Evolutionary conservation across 2,329 filamentous ascomycete species (phyloP).

Genomic region (Magnaporthiopsis rhizophila): DNA sequence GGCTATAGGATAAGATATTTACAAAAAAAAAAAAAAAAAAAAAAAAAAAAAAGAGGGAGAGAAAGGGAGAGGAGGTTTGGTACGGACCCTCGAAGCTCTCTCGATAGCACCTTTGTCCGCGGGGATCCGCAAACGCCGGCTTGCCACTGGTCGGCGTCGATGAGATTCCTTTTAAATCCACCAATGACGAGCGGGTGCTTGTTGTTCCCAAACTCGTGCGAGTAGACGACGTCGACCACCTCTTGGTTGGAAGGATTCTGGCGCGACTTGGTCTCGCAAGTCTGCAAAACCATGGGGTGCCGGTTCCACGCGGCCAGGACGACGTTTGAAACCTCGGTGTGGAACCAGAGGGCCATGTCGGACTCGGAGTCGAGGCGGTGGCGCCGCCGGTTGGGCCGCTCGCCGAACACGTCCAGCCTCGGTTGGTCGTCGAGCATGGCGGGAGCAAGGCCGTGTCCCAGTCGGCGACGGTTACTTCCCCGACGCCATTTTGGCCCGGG

Average conservation of each 20-base stretch:
- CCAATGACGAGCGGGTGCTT: slow-evolving; percentile 5
- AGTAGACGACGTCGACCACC: too few relatives aligned
- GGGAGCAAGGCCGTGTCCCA: slow-evolving; percentile 3
- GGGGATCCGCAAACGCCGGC: too few relatives aligned
- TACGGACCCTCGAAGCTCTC: too few relatives aligned
- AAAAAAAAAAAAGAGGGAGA: too few relatives aligned
- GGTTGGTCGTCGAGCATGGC: slow-evolving; percentile 6
- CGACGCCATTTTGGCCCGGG: too few relatives aligned
- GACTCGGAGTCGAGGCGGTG: slow-evolving; percentile 7
- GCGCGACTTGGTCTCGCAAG: neutral
- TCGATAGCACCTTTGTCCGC: too few relatives aligned
- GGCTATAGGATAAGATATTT: too few relatives aligned
- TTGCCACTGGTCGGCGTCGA: neutral
- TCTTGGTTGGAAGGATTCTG: too few relatives aligned
- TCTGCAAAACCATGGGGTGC: slow-evolving; percentile 1
- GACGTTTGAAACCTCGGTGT: slow-evolving; percentile 9
- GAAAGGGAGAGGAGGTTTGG: too few relatives aligned
- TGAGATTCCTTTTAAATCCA: slow-evolving; percentile 7
- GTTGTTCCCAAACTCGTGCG: too few relatives aligned
- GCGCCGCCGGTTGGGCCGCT: neutral
- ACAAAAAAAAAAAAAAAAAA: too few relatives aligned
- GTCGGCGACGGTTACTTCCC: too few relatives aligned
- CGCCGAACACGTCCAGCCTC: slow-evolving; percentile 1
- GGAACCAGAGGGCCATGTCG: slow-evolving; percentile 7
- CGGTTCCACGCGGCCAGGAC: slow-evolving; percentile 4